These are phyloP conservation scores for Tilletia indica DNA, from an alignment of 1,284 basidiomycete species.

Conservation along the genomic window DNA sequence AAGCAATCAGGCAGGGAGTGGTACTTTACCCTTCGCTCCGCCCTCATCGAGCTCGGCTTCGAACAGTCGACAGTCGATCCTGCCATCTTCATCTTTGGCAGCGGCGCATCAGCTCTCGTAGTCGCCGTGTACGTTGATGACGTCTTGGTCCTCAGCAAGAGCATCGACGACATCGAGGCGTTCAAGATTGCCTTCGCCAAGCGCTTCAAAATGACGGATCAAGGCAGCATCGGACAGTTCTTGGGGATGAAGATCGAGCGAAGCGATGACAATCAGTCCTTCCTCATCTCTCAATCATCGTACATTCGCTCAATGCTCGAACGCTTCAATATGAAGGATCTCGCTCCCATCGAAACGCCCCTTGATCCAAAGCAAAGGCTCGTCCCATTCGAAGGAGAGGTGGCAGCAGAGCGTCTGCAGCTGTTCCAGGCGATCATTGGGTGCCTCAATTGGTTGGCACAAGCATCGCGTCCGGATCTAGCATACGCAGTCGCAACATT, in stretches of 20 bases:
- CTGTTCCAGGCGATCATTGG: neutral
- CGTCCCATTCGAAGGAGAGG: slow-evolving; percentile 1
- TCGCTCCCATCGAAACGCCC: neutral
- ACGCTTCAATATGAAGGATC: neutral
- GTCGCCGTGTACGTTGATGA: slow-evolving; percentile 12
- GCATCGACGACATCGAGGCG: neutral
- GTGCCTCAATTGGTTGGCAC: slow-evolving; percentile 1
- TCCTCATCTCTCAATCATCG: neutral
- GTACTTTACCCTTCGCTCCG: slow-evolving; percentile 20
- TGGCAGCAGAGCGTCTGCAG: neutral
- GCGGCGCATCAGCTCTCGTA: neutral
- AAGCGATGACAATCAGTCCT: neutral
- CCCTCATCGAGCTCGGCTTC: slow-evolving; percentile 21
- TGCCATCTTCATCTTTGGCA: slow-evolving; percentile 16
- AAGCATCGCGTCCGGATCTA: neutral
- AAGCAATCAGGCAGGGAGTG: slow-evolving; percentile 23
- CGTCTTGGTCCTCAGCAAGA: slow-evolving; percentile 2
- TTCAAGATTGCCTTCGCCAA: neutral
- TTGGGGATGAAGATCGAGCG: neutral
- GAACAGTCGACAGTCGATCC: slow-evolving; percentile 20
- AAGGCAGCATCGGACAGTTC: neutral
- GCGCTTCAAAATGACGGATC: slow-evolving; percentile 10
- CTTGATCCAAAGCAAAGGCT: slow-evolving; percentile 4
- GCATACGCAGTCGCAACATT: neutral
- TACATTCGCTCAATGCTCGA: neutral